Percentiles rank a stretch among this genome's conserved stretches.
These are phyloP conservation scores for Lecanicillium sp. DNA, from an alignment of 2,329 filamentous ascomycete genomes.

Conservation along the genomic window DNA sequence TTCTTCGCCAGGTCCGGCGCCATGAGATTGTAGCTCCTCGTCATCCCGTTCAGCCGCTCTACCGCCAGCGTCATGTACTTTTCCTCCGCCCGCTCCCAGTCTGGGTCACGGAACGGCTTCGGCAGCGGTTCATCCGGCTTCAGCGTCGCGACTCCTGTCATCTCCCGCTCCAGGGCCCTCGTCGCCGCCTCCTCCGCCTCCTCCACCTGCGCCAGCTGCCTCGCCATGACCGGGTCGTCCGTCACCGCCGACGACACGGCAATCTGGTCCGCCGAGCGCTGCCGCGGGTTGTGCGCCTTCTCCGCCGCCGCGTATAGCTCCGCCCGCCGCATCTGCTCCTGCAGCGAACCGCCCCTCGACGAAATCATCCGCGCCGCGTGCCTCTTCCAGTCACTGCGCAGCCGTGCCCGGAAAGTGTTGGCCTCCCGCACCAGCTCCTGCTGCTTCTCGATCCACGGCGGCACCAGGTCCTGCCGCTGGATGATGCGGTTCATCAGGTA, in stretches of 20 bases:
- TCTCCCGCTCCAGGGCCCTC: slow-evolving; percentile 12
- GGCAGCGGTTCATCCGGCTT: slow-evolving; percentile 29
- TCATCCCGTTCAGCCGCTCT: slow-evolving; percentile 69
- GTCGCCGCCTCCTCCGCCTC: slow-evolving; percentile 15
- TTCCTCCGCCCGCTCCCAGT: slow-evolving; percentile 67
- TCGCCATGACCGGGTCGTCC: slow-evolving; percentile 43
- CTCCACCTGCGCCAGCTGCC: slow-evolving; percentile 32
- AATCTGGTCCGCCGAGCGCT: slow-evolving; percentile 36
- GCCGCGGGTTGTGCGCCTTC: slow-evolving; percentile 53
- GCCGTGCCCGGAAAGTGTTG: slow-evolving; percentile 62
- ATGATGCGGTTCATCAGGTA: slow-evolving; percentile 99
- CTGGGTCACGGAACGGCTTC: slow-evolving; percentile 68
- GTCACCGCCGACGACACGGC: slow-evolving; percentile 41
- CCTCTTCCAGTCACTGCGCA: slow-evolving; percentile 78
- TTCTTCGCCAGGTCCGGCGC: slow-evolving; percentile 89
- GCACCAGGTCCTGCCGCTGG: slow-evolving; percentile 88
- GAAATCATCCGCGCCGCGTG: slow-evolving; percentile 76
- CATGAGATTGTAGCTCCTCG: slow-evolving; percentile 90
- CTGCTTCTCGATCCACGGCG: slow-evolving; percentile 98
- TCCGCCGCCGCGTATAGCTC: slow-evolving; percentile 73
- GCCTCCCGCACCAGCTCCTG: slow-evolving; percentile 73
- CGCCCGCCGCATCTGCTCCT: slow-evolving; percentile 66
- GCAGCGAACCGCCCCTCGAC: slow-evolving; percentile 66
- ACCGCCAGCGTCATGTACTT: slow-evolving; percentile 74
- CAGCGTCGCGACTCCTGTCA: slow-evolving; percentile 9